A percentile compares a stretch with the other conserved stretches of the same genome.
Conservation (phyloP, 352 stramenopile species). For the Globisporangium middletonii region DNA sequence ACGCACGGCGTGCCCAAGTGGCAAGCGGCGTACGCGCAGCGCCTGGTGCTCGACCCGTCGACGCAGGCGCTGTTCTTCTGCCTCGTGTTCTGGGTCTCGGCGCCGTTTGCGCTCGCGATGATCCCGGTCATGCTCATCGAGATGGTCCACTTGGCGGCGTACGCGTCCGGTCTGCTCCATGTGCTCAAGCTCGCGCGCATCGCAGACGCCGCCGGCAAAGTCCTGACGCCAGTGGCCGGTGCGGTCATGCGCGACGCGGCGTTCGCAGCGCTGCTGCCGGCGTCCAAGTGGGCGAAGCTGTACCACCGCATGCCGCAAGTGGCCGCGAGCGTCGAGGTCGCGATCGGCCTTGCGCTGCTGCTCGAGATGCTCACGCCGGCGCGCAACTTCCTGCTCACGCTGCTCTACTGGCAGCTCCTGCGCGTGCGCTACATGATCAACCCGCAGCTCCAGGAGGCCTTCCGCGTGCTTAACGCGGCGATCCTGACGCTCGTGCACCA, state of each 20-base stretch:
- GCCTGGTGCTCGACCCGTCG: constrained; percentile 73
- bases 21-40: constrained; percentile 73
- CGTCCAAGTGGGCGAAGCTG: constrained; percentile 74
- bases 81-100: constrained; percentile 80
- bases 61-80: constrained; percentile 83
- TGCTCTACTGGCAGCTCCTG: constrained; percentile 89
- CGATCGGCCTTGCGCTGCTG: constrained; percentile 71
- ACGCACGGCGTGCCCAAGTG: constrained; percentile 69
- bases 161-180: constrained; percentile 50
- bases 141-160: constrained; percentile 70
- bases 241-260: constrained; percentile 52
- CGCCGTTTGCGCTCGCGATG: constrained; percentile 68
- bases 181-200: constrained; percentile 48
- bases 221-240: constrained; percentile 49
- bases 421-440: constrained; percentile 91
- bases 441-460: constrained; percentile 77
- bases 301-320: constrained; percentile 80
- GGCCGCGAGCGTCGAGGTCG: constrained; percentile 74
- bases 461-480: constrained; percentile 58
- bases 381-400: constrained; percentile 81
- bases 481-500: constrained; percentile 59
- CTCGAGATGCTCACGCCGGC: constrained; percentile 80
- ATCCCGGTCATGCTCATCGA: constrained; percentile 78
- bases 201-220: constrained; percentile 34
- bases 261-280: constrained; percentile 44